Percentiles rank a stretch among this genome's conserved stretches.
phyloP scores from a whole-genome alignment of 768 basidiomycete species.

The Rickenella mellea region DNA sequence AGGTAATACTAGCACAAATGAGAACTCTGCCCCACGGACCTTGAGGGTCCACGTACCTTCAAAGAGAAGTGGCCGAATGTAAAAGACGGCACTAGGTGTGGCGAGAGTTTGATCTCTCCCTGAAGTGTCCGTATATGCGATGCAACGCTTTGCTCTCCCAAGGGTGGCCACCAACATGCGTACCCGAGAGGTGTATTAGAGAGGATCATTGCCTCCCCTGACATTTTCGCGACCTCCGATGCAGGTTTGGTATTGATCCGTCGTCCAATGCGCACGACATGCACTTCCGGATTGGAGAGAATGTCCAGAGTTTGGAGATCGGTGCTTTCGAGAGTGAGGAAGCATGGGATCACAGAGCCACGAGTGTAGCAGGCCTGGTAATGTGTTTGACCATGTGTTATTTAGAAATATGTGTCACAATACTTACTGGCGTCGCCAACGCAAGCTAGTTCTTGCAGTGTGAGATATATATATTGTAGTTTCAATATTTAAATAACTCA shows the following conservation, averaged over 20 bases:
- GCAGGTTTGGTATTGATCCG: background rate
- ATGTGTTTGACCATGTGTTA: background rate
- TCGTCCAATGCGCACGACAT: background rate
- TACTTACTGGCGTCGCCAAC: constrained; percentile 16
- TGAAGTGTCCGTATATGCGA: background rate
- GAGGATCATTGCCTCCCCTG: background rate
- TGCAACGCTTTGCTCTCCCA: background rate
- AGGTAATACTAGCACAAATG: background rate
- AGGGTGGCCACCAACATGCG: background rate
- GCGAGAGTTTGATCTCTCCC: background rate
- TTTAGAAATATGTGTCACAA: background rate
- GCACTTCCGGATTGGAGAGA: constrained; percentile 25
- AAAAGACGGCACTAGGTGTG: background rate
- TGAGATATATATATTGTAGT: background rate
- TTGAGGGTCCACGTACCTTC: background rate
- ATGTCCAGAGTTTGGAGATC: constrained; percentile 45
- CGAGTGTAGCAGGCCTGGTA: constrained; percentile 33
- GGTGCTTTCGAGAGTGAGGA: constrained; percentile 30
- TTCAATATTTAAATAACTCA: background rate
- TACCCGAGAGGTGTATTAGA: background rate
- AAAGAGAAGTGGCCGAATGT: background rate
- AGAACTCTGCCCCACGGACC: background rate
- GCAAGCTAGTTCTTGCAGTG: background rate
- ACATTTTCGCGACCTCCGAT: background rate
- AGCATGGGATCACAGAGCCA: constrained; percentile 41